A percentile compares a stretch with the other conserved stretches of the same genome.
Conservation (phyloP, 129 eudicot genomes). For the Centella asiatica region DNA sequence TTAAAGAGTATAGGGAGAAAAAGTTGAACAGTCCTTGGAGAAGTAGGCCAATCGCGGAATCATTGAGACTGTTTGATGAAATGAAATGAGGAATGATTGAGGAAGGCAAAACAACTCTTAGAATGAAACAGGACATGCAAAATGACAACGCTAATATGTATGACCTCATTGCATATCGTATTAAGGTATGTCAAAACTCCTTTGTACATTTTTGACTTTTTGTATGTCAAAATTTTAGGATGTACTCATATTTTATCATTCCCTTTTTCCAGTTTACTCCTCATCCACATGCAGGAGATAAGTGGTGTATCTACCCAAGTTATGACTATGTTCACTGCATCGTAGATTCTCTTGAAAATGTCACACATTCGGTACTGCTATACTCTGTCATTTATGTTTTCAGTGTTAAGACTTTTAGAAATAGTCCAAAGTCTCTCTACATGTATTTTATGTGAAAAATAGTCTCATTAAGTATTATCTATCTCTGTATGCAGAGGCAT, state of each 20-base stretch:
- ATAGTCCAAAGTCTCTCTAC: too few relatives aligned
- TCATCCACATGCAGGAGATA: conserved; percentile 98
- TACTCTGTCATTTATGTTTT: background rate
- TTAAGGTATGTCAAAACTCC: conserved; percentile 52
- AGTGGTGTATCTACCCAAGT: conserved; percentile 98
- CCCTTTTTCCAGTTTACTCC: conserved; percentile 59
- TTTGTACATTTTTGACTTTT: background rate
- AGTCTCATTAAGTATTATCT: too few relatives aligned
- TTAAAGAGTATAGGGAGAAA: conserved; percentile 86
- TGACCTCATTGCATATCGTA: conserved; percentile 94
- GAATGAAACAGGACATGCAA: conserved; percentile 99
- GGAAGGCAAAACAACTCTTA: conserved; percentile 94
- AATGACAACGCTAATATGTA: conserved; percentile 94
- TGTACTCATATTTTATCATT: conserved; percentile 9
- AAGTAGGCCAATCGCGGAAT: conserved; percentile 76
- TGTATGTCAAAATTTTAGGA: background rate
- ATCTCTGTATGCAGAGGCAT: too few relatives aligned
- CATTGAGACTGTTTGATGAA: conserved; percentile 76
- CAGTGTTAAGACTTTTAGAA: too few relatives aligned
- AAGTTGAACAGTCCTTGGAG: conserved; percentile 98
- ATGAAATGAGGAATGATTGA: conserved; percentile 86
- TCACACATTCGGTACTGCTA: conserved; percentile 85
- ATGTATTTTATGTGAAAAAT: too few relatives aligned
- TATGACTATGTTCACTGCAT: conserved; percentile 95
- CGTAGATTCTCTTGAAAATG: conserved; percentile 91